phyloP scores from a whole-genome alignment of 306 rosid genomes.

The Hylodesmum podocarpum region DNA sequence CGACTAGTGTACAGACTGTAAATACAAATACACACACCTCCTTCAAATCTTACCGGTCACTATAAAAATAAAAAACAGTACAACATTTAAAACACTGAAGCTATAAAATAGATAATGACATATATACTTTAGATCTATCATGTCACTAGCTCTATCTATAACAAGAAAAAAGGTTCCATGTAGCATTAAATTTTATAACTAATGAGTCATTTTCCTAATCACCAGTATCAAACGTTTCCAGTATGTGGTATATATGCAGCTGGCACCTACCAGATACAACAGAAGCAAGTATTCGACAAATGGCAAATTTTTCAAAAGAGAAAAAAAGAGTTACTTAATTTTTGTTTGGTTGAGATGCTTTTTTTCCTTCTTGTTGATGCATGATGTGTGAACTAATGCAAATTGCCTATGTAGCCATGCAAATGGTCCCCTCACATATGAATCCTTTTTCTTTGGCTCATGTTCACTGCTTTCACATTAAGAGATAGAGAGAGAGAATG shows the following conservation, averaged over 20 bases:
- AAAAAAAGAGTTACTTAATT: slow-evolving; percentile 16
- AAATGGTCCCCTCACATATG: slow-evolving; percentile 71
- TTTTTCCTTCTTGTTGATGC: slow-evolving; percentile 36
- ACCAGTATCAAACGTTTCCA: slow-evolving; percentile 50
- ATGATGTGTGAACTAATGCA: slow-evolving; percentile 41
- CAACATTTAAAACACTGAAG: slow-evolving; percentile 24
- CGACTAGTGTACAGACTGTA: slow-evolving; percentile 18
- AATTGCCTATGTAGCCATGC: slow-evolving; percentile 52
- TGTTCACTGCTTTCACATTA: slow-evolving; percentile 19
- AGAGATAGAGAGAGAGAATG: slow-evolving; percentile 18
- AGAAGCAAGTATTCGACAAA: slow-evolving; percentile 43
- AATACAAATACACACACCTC: not conserved
- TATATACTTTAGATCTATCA: slow-evolving; percentile 48
- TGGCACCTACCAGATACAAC: slow-evolving; percentile 52
- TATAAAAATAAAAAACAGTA: not conserved
- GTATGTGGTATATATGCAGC: slow-evolving; percentile 52
- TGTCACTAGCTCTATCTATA: slow-evolving; percentile 34
- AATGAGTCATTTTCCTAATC: slow-evolving; percentile 50
- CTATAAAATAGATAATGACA: slow-evolving; percentile 38
- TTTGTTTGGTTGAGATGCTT: slow-evolving; percentile 40
- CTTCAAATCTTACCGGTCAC: not conserved
- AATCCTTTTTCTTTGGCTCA: slow-evolving; percentile 32
- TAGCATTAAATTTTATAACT: slow-evolving; percentile 40
- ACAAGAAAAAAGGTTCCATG: slow-evolving; percentile 33
- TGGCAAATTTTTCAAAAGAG: slow-evolving; percentile 48